Base-by-base conservation (phyloP, 345 rosid genomes). In the Citropsis articulata region DNA sequence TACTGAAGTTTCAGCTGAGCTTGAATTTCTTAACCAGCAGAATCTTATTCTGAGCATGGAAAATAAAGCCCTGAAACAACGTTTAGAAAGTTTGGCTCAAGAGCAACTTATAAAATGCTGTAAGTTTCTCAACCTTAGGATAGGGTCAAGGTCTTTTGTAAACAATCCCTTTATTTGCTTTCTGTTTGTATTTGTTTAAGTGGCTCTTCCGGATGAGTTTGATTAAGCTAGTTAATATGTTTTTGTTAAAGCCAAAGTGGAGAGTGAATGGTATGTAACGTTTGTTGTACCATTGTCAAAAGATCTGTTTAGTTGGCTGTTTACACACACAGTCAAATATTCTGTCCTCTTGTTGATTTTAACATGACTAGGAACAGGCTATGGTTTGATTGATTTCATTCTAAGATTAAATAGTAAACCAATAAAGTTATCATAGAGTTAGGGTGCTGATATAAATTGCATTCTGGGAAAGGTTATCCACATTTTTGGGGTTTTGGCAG, bases 41-140 rank as follows among this genome's bases (percentile, higher is more conserved):
- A 89, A 85, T 83, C 97, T 92, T 81, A 91, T 92, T 81, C 83
- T 93, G 70, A 89, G 89, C 88, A 83, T 95, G 98, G 99, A 95
- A 85, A 93, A 93, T 84, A 92, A 90, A 87, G 89, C 98, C 66
- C 90, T 95, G 69, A 89, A 88, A 84, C 96, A 90, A 66, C 96
- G 99, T 5, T 69, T 95, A 40, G 96, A 92, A 80, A 95, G 83
- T 84, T 78, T 93, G 76, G 86, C 98, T 69, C 95, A 91, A 72
- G 98, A 95, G 85, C 90, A 93, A 76, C 86, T 87, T 73, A 91
- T 93, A 81, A 95, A 92, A 88, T 86, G 86, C 79, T 65, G 99
- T 93, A 82, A 85, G 97, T 87, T 40, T 77, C 45, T 68, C n/a
- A 59, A 6, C 63, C n/a, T 75, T 28, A 53, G 24, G 71, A 6